Base-by-base conservation (phyloP, 495 filamentous ascomycete genomes). In the Staphylotrichum longicolle region DNA sequence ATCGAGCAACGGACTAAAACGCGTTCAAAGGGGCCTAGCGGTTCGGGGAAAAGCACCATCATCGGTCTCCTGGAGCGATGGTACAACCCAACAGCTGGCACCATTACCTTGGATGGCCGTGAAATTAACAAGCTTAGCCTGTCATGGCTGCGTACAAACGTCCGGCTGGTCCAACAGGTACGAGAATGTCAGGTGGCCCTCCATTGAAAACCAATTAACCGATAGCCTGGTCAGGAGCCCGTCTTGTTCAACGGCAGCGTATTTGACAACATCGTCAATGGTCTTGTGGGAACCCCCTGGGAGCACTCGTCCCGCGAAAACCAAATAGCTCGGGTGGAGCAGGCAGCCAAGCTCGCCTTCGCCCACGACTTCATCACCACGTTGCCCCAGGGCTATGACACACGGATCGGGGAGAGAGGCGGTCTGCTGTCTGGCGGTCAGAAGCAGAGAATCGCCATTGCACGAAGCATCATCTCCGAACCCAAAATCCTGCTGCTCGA, bases 61-160 rank as follows among this genome's bases (percentile, higher is more conserved):
- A 86, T 98, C 33, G 92, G 91, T 5, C 77, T 98, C 7, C 84
- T 96, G 12, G 91, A 96, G 73, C 83, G 94, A 7, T 98, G 96
- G 80, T 98, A 96, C 68, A 82, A 88, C 44, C 88, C 93, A 42
- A 57, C 72, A 34, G 73, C 70, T 10, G 82, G 82, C 0, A 68
- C 69, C 2, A 72, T 89, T 54, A 65, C 75, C 3, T 77, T 88
- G 4, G 80, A 82, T 34, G 82, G 78, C 1, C 75, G 80, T 6
- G 75, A 83, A 49, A 56, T 89, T 2, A 74, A 77, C 1, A 77
- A 82, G 12, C 64, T 86, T 20, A 72, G 87, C 42, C 56, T 86
- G 27, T 81, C 81, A 53, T 88, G 86, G 86, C 83, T 83, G 76
- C 74, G 86, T 57, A 78, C 79, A 1, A 83, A 86, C 57, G 84